Evolutionary conservation across 2,329 filamentous ascomycete species (phyloP).

Genomic region (Fusarium burgessii): DNA sequence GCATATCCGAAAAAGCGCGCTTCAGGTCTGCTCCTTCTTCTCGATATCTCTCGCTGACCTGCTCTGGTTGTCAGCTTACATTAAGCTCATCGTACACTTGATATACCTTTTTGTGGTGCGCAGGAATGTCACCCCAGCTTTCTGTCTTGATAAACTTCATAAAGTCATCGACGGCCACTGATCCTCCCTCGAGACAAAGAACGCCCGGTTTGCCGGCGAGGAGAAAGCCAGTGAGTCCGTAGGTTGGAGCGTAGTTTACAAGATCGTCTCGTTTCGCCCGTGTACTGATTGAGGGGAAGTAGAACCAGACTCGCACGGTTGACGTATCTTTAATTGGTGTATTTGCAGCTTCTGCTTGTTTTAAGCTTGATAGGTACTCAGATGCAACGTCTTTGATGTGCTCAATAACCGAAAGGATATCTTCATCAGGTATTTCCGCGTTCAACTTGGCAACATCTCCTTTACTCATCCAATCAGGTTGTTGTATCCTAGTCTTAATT

Average conservation of each 20-base stretch:
- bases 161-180: slow-evolving; percentile 64
- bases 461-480: slow-evolving; percentile 65
- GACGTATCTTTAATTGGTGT: slow-evolving; percentile 26
- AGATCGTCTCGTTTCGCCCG: slow-evolving; percentile 69
- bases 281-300: slow-evolving; percentile 71
- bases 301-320: slow-evolving; percentile 70
- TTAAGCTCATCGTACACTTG: accelerated
- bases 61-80: background rate
- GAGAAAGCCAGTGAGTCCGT: slow-evolving; percentile 69
- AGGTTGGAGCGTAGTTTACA: slow-evolving; percentile 63
- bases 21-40: slow-evolving; percentile 50
- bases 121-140: slow-evolving; percentile 72
- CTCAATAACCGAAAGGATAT: slow-evolving; percentile 61
- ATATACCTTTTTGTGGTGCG: slow-evolving; percentile 68
- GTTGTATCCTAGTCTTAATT: slow-evolving; percentile 58
- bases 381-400: slow-evolving; percentile 54
- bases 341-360: slow-evolving; percentile 1
- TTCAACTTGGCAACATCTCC: slow-evolving; percentile 57
- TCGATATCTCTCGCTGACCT: slow-evolving; percentile 64
- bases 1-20: slow-evolving; percentile 66
- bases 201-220: slow-evolving; percentile 70
- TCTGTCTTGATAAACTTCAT: slow-evolving; percentile 74
- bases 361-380: slow-evolving; percentile 46
- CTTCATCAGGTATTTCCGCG: slow-evolving; percentile 56
- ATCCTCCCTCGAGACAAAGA: slow-evolving; percentile 63